A percentile compares a stretch with the other conserved stretches of the same genome.
Evolutionary conservation across 1,284 basidiomycete genomes (phyloP).

Genomic region (Cryptococcus sp.): DNA sequence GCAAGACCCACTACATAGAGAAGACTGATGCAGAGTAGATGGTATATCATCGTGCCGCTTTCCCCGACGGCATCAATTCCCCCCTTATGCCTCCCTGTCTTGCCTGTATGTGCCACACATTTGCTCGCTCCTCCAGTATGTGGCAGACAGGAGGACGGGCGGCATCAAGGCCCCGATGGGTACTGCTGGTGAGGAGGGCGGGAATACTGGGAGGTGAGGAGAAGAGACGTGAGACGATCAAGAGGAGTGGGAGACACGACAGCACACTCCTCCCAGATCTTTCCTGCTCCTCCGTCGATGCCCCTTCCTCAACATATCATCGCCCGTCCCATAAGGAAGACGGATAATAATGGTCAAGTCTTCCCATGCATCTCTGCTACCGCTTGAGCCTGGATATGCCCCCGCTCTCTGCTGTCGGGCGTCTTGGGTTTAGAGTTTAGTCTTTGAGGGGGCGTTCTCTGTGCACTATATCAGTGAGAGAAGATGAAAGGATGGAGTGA

Average conservation of each 20-base stretch:
- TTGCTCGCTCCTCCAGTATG: too few species aligned
- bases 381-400: constrained; percentile 3
- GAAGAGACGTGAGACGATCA: constrained; percentile 3
- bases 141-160: constrained; percentile 82
- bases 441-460: too few species aligned
- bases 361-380: constrained; percentile 4
- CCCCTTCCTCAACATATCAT: neutral
- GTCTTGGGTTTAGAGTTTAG: neutral
- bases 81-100: too few species aligned
- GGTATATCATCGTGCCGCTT: too few species aligned
- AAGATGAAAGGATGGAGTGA: neutral
- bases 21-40: too few species aligned
- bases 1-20: too few species aligned
- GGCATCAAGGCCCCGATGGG: constrained; percentile 58
- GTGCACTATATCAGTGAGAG: too few species aligned
- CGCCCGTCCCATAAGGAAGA: neutral
- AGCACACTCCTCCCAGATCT: constrained; percentile 5
- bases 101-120: too few species aligned
- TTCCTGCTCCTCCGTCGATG: neutral
- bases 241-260: constrained; percentile 7
- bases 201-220: constrained; percentile 8
- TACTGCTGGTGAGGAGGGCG: constrained; percentile 23
- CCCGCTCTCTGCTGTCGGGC: neutral
- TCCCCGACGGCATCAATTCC: too few species aligned
- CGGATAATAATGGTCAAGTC: neutral